phyloP scores from a whole-genome alignment of 495 filamentous ascomycete genomes.

The Penicillium verhagenii region DNA sequence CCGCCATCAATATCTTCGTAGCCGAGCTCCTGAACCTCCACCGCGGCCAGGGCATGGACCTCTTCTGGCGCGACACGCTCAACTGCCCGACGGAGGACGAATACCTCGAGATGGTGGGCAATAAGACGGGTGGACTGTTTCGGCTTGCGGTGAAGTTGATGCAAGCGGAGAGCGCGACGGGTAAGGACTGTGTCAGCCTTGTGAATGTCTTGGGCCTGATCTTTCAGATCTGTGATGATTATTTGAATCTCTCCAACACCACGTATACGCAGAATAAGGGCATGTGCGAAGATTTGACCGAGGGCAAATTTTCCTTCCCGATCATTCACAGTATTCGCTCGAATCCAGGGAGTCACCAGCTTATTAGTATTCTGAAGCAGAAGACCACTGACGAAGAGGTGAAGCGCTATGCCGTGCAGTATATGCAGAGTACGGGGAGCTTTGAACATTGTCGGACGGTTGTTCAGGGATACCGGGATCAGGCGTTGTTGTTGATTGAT shows the following conservation, averaged over 20 bases:
- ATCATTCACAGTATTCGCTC: constrained; percentile 92
- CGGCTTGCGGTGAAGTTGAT: constrained; percentile 92
- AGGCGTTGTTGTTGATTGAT: constrained; percentile 65
- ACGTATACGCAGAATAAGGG: constrained; percentile 89
- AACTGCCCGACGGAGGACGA: constrained; percentile 94
- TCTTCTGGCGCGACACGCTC: constrained; percentile 94
- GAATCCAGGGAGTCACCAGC: constrained; percentile 73
- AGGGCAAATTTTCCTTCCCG: constrained; percentile 97
- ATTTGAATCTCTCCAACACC: constrained; percentile 73
- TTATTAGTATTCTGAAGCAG: constrained; percentile 91
- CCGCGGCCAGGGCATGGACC: constrained; percentile 94
- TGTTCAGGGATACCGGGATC: constrained; percentile 61
- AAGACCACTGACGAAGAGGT: constrained; percentile 82
- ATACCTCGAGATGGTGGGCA: constrained; percentile 97
- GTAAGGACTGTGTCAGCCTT: constrained; percentile 72
- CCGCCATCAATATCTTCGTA: constrained; percentile 72
- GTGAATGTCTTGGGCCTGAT: constrained; percentile 89
- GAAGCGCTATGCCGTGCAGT: constrained; percentile 86
- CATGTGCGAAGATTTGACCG: constrained; percentile 92
- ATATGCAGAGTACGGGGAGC: constrained; percentile 86
- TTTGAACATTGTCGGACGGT: constrained; percentile 82
- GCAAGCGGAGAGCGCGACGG: constrained; percentile 76
- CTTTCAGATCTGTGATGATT: constrained; percentile 97
- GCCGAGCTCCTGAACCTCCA: constrained; percentile 93
- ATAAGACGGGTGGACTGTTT: constrained; percentile 97